Conservation (phyloP, 768 basidiomycete genomes). For the Termitomyces sp. region DNA sequence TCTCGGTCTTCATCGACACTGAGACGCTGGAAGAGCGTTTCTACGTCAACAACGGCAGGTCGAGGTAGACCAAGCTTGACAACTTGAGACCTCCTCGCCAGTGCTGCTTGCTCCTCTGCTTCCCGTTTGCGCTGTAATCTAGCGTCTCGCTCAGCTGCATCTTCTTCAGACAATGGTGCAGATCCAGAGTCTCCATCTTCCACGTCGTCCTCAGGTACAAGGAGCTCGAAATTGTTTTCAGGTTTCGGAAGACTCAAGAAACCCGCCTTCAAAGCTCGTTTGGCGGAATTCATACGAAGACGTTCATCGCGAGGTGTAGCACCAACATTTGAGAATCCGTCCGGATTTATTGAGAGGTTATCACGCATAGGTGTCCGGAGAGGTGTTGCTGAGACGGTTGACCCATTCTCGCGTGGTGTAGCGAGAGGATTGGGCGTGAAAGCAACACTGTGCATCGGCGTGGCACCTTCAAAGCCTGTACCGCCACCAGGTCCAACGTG, state of each 20-base stretch:
- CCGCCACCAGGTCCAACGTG: conserved; percentile 71
- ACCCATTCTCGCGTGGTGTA: conserved; percentile 61
- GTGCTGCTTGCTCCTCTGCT: conserved; percentile 71
- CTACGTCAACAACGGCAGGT: conserved; percentile 78
- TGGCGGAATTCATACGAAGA: conserved; percentile 56
- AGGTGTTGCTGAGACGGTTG: conserved; percentile 65
- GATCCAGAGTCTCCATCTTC: conserved; percentile 48
- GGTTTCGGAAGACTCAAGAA: conserved; percentile 87
- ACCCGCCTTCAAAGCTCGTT: conserved; percentile 74
- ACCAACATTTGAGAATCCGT: conserved; percentile 49
- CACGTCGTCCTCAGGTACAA: conserved; percentile 86
- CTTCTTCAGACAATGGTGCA: conserved; percentile 58
- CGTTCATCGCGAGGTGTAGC: conserved; percentile 79
- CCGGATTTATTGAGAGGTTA: conserved; percentile 84
- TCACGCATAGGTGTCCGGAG: conserved; percentile 95
- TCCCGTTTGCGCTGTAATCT: conserved; percentile 60
- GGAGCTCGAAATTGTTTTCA: conserved; percentile 95
- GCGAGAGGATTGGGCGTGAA: conserved; percentile 97
- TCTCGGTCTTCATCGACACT: conserved; percentile 43
- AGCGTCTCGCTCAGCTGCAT: conserved; percentile 91
- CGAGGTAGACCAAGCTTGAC: conserved; percentile 85
- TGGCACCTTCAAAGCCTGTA: conserved; percentile 93
- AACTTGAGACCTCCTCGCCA: conserved; percentile 79
- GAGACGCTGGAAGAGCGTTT: conserved; percentile 58
- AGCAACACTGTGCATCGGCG: conserved; percentile 85